Evolutionary conservation across 2,329 filamentous ascomycete genomes (phyloP).

Genomic region (Xylariaceae sp.): DNA sequence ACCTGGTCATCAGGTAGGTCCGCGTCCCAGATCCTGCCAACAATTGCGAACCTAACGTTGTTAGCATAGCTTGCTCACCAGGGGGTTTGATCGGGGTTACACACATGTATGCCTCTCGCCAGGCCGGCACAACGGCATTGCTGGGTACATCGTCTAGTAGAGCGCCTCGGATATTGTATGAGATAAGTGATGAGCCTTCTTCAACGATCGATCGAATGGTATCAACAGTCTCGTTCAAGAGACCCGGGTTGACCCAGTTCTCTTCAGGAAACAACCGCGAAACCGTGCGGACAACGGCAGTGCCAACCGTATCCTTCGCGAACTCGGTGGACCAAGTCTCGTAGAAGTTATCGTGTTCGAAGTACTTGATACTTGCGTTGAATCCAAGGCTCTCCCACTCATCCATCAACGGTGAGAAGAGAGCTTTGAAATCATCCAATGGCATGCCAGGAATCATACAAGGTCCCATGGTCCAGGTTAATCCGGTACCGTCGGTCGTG

Average conservation of each 20-base stretch:
- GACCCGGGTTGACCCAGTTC: neutral
- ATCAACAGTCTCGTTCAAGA: neutral
- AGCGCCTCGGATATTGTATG: neutral
- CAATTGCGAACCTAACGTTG: neutral
- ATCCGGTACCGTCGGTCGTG: too few relatives aligned
- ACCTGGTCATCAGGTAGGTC: slow-evolving; percentile 10
- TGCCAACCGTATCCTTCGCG: neutral
- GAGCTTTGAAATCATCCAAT: neutral
- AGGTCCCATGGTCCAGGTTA: slow-evolving; percentile 14
- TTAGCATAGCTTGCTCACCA: too few relatives aligned
- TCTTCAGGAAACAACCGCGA: neutral
- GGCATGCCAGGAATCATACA: neutral
- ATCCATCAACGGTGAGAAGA: neutral
- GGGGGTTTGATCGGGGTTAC: too few relatives aligned
- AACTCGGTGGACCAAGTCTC: neutral
- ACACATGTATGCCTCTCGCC: slow-evolving; percentile 6
- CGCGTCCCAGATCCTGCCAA: slow-evolving; percentile 14
- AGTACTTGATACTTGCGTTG: neutral
- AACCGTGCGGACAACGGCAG: neutral
- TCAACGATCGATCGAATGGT: neutral
- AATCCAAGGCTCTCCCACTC: neutral
- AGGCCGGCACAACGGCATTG: neutral
- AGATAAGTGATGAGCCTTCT: neutral
- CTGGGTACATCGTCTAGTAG: neutral
- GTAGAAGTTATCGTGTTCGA: neutral